phyloP scores from a whole-genome alignment of 805 yeast genomes.

The Ogataea chonburiensis region DNA sequence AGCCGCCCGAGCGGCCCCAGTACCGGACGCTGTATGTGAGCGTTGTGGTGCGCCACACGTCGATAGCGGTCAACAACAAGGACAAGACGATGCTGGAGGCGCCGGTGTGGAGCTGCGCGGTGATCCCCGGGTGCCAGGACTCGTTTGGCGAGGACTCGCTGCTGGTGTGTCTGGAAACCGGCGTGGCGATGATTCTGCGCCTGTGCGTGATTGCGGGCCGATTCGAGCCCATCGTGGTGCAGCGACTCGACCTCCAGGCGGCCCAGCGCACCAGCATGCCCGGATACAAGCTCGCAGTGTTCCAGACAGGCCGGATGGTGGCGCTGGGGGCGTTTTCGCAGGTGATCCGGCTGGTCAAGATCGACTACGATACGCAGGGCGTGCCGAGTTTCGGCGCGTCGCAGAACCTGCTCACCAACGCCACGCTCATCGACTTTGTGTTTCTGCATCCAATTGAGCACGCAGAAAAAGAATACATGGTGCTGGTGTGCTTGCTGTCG shows the following conservation, averaged over 20 bases:
- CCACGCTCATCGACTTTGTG: slow-evolving; percentile 23
- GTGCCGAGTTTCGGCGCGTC: slow-evolving; percentile 22
- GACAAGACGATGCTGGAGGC: slow-evolving; percentile 22
- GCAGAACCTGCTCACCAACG: slow-evolving; percentile 25
- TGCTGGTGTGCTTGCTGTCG: slow-evolving; percentile 24
- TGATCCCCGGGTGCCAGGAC: slow-evolving; percentile 23
- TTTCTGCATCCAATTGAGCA: slow-evolving; percentile 25
- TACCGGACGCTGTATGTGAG: slow-evolving; percentile 16
- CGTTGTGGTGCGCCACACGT: slow-evolving; percentile 23
- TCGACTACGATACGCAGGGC: slow-evolving; percentile 21
- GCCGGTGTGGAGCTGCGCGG: slow-evolving; percentile 24
- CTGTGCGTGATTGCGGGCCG: slow-evolving; percentile 16
- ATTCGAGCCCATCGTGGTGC: slow-evolving; percentile 27
- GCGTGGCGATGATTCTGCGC: slow-evolving; percentile 24
- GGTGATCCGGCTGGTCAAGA: slow-evolving; percentile 18
- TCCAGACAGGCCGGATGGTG: slow-evolving; percentile 21
- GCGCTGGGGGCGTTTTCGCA: slow-evolving; percentile 28
- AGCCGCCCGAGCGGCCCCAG: neutral
- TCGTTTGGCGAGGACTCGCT: slow-evolving; percentile 29
- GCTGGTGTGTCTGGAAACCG: slow-evolving; percentile 24
- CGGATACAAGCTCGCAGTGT: slow-evolving; percentile 20
- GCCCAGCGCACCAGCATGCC: slow-evolving; percentile 1
- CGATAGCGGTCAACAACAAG: slow-evolving; percentile 25
- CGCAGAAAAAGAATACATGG: slow-evolving; percentile 18
- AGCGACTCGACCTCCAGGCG: slow-evolving; percentile 10